Base-by-base conservation (phyloP, 305 asterid genomes). In the Lippia alba region DNA sequence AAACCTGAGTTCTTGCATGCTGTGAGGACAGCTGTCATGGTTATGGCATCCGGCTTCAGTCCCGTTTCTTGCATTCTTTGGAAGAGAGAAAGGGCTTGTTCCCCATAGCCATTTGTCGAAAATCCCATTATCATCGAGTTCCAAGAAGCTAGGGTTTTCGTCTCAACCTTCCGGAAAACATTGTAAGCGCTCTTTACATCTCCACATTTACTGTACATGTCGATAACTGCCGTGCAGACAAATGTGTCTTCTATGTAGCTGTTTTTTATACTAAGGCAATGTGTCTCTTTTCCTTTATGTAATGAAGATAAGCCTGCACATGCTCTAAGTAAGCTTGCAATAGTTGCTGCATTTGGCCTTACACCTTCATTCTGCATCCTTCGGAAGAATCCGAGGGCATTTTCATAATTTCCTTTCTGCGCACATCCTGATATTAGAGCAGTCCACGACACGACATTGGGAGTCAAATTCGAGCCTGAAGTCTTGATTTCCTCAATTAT, bases 371-470 rank as follows among this genome's bases (percentile, higher is more conserved):
- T 73, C 49, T 80, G 91, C 94, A 82, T 85, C 61, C 76, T 81
- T 76, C 66, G 60, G 76, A 74, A 78, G 66, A 67, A 82, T 45
- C 63, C 50, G 20, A 75, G 67, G 1, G 67, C 67, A 0, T 56
- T 24, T 14, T 76, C 67, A 53, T 70, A 44, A 58, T 70, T 66
- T 59, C 87, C 88, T 6, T 69, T 83, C 69, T 84, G 86, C 50
- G 85, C 63, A 69, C 89, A 82, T 36, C 91, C 87, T n/a, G 94
- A 84, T 69, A 88, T 80, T 48, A 88, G 79, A 67, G 94, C 81
- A 56, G 94, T 84, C 94, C 94, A 88, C n/a, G 94, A 77, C 61
- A 86, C 83, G 41, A 86, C 86, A 64, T 79, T 80, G 8, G 85
- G 84, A 72, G 79, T 66, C 74, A 69, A 17, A 72, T 77, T 66